Evolutionary conservation across 2,329 filamentous ascomycete species (phyloP), one percentile per base, ranked within the genome.

Genomic region (Diplodia intermedia): DNA sequence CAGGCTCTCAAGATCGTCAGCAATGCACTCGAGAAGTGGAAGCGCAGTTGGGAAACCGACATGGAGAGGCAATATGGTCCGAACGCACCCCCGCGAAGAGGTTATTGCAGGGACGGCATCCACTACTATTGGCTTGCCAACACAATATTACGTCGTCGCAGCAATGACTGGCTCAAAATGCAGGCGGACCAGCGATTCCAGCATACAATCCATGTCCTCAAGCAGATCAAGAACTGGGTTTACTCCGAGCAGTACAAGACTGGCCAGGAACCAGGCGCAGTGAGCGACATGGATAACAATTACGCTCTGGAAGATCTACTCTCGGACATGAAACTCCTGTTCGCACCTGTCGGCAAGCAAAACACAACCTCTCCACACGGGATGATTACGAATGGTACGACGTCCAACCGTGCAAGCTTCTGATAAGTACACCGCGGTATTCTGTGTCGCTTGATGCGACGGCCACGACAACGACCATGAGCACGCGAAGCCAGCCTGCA

Each of bases 61-160:
- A 89, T 91, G 82, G 82, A 84, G 14, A 80, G 85, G 47, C 90
- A 93, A 74, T 92, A 91, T 70, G 57, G 57, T n/a, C 33, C 56
- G 38, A 29, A 40, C 23, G 57, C 66, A 5, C 66, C 66, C n/a
- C 86, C 80, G 29, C 74, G 77, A 6, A 80, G 80, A n/a, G 90
- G 90, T 0, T 92, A 92, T 77, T 91, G 88, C 66, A 82, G 89
- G 61, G 90, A 92, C 72, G 90, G 86, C 1, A 86, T 91, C 15
- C 89, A 91, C 73, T 92, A 90, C 76, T 92, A 89, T 79, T 92
- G 88, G 84, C 82, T 92, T 52, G 90, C 88, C 18, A 86, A 86
- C 69, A 86, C 85, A 20, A 56, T 68, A 29, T 33, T 68, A 26
- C 56, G 60, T 15, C 52, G 66, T 20, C 80, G 83, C 31, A 75